Evolutionary conservation across 768 basidiomycete genomes (phyloP).

Genomic region (Rhizopogon salebrosus): DNA sequence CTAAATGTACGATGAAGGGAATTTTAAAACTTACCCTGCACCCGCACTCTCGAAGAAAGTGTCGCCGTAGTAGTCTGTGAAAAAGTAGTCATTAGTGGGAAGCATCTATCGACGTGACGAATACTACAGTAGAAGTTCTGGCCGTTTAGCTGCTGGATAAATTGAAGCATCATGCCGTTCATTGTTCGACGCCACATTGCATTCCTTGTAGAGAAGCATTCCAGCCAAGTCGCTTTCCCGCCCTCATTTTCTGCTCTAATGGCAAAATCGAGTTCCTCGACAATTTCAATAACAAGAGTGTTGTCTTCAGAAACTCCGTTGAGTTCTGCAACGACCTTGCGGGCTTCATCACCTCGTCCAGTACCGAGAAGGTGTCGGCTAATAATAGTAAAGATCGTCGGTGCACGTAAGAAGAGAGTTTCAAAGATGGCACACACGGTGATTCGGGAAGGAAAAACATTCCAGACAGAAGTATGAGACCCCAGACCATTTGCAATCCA

Average conservation of each 20-base stretch:
- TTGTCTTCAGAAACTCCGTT: constrained; percentile 61
- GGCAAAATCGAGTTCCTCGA: constrained; percentile 61
- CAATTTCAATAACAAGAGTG: constrained; percentile 48
- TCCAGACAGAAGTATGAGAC: constrained; percentile 58
- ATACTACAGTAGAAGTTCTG: constrained; percentile 75
- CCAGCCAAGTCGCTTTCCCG: constrained; percentile 73
- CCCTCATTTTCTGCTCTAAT: constrained; percentile 74
- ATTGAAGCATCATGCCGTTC: constrained; percentile 82
- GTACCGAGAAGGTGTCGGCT: constrained; percentile 69
- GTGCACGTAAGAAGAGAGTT: background rate
- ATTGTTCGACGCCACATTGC: constrained; percentile 66
- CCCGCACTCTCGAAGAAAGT: constrained; percentile 77
- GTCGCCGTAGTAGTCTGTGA: constrained; percentile 72
- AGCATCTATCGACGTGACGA: background rate
- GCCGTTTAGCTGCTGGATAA: constrained; percentile 76
- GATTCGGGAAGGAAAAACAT: constrained; percentile 78
- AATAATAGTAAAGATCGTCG: background rate
- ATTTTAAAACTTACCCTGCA: constrained; percentile 39
- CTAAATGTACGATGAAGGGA: background rate
- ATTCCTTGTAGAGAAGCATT: constrained; percentile 70
- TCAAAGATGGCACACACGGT: constrained; percentile 41
- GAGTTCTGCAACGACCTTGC: constrained; percentile 56
- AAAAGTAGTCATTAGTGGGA: constrained; percentile 13
- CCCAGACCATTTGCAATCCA: constrained; percentile 72
- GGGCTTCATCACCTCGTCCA: constrained; percentile 48